phyloP scores from a whole-genome alignment of 306 rosid species.

The Sophora flavescens region DNA sequence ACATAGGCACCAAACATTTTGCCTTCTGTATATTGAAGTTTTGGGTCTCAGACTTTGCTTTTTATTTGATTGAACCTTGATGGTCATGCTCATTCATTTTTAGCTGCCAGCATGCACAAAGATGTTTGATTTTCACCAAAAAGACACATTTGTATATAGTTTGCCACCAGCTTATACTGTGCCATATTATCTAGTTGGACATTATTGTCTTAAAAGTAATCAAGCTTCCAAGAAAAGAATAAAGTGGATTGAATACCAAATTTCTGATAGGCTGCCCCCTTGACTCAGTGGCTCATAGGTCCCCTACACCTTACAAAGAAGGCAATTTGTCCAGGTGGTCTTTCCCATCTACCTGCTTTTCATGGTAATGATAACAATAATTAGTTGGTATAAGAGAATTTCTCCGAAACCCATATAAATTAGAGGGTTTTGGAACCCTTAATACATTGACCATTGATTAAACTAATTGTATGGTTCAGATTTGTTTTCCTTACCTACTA shows the following conservation, averaged over 20 bases:
- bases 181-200: slow-evolving; percentile 1
- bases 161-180: neutral
- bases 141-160: neutral
- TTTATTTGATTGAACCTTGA: neutral
- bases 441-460: too few species aligned
- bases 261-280: slow-evolving; percentile 17
- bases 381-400: too few species aligned
- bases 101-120: neutral
- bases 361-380: slow-evolving; percentile 25
- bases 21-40: neutral
- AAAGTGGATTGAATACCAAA: neutral
- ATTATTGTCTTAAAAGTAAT: slow-evolving; percentile 7
- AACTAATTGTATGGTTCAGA: too few species aligned
- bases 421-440: too few species aligned
- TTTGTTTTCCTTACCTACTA: too few species aligned
- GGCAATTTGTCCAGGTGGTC: slow-evolving; percentile 7
- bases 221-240: slow-evolving; percentile 21
- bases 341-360: slow-evolving; percentile 37
- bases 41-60: neutral
- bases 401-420: too few species aligned
- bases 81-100: neutral
- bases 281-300: slow-evolving; percentile 14
- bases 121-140: neutral
- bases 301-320: slow-evolving; percentile 10
- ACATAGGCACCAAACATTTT: neutral